Percentiles rank a stretch among this genome's conserved stretches.
These are phyloP conservation scores for Rhizomucor pusillus DNA, from an alignment of 371 early-diverging fungal species.

Conservation along the genomic window DNA sequence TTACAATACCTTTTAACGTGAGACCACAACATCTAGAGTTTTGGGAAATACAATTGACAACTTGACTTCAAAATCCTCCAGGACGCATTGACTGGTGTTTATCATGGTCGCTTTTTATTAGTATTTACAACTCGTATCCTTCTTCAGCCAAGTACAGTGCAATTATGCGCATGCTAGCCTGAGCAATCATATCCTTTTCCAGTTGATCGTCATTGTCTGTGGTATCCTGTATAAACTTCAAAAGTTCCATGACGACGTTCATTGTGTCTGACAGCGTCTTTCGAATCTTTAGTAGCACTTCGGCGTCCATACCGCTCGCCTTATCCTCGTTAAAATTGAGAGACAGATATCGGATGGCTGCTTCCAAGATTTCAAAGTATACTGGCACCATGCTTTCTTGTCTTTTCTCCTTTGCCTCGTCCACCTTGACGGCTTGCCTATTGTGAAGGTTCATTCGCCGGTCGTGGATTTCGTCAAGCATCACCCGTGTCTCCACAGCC, in stretches of 20 bases:
- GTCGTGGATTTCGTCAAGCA: slow-evolving; percentile 49
- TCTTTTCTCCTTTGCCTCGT: slow-evolving; percentile 18
- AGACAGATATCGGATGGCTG: slow-evolving; percentile 38
- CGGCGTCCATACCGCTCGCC: slow-evolving; percentile 37
- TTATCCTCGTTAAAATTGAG: slow-evolving; percentile 21
- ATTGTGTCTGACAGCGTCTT: slow-evolving; percentile 38
- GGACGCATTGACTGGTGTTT: too few relatives aligned
- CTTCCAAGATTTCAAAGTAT: slow-evolving; percentile 47
- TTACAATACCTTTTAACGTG: too few relatives aligned
- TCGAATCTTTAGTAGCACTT: slow-evolving; percentile 39
- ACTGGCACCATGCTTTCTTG: slow-evolving; percentile 43
- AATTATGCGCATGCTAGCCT: slow-evolving; percentile 42
- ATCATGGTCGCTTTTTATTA: too few relatives aligned
- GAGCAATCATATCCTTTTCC: slow-evolving; percentile 34
- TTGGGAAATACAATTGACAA: too few relatives aligned
- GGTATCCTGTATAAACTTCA: slow-evolving; percentile 36
- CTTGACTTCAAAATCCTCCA: too few relatives aligned
- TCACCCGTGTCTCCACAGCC: slow-evolving; percentile 49
- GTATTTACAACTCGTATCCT: slow-evolving; percentile 28
- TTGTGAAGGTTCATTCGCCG: slow-evolving; percentile 19
- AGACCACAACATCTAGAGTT: too few relatives aligned
- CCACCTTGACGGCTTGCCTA: slow-evolving; percentile 11
- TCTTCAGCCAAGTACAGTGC: slow-evolving; percentile 49
- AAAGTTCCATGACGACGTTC: slow-evolving; percentile 40
- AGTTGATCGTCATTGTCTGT: slow-evolving; percentile 19